These are phyloP conservation scores for Apiotrichum siamense DNA, from an alignment of 1,284 basidiomycete species.

Conservation along the genomic window DNA sequence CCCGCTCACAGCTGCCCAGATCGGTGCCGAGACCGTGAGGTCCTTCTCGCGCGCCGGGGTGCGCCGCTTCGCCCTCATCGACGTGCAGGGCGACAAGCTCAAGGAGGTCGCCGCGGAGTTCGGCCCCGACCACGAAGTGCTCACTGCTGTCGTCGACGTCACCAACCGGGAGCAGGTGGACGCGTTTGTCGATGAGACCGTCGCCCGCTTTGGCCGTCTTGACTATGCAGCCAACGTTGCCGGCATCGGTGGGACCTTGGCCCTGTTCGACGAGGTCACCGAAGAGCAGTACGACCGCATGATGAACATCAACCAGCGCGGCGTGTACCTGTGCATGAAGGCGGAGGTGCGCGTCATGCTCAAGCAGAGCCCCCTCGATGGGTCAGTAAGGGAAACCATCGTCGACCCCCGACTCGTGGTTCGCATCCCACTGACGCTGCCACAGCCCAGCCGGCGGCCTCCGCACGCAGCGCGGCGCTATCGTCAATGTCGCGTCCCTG, in stretches of 20 bases:
- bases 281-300: slow-evolving; percentile 24
- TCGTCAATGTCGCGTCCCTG: slow-evolving; percentile 17
- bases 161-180: slow-evolving; percentile 10
- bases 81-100: slow-evolving; percentile 1
- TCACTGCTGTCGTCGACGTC: slow-evolving; percentile 13
- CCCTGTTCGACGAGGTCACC: slow-evolving; percentile 8
- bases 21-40: slow-evolving; percentile 9
- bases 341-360: slow-evolving; percentile 12
- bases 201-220: slow-evolving; percentile 23
- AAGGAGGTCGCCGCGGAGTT: background rate
- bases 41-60: slow-evolving; percentile 8
- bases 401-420: background rate
- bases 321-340: slow-evolving; percentile 14
- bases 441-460: background rate
- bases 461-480: slow-evolving; percentile 9
- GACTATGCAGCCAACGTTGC: slow-evolving; percentile 38
- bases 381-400: background rate
- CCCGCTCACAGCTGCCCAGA: too few species aligned
- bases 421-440: too few species aligned
- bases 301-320: slow-evolving; percentile 8
- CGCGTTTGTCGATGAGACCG: slow-evolving; percentile 1
- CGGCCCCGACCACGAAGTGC: background rate
- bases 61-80: slow-evolving; percentile 1
- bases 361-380: slow-evolving; percentile 8
- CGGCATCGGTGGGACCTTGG: slow-evolving; percentile 18